Percentiles rank a stretch among this genome's conserved stretches.
phyloP scores from a whole-genome alignment of 768 basidiomycete genomes.

The Mycena rosella region DNA sequence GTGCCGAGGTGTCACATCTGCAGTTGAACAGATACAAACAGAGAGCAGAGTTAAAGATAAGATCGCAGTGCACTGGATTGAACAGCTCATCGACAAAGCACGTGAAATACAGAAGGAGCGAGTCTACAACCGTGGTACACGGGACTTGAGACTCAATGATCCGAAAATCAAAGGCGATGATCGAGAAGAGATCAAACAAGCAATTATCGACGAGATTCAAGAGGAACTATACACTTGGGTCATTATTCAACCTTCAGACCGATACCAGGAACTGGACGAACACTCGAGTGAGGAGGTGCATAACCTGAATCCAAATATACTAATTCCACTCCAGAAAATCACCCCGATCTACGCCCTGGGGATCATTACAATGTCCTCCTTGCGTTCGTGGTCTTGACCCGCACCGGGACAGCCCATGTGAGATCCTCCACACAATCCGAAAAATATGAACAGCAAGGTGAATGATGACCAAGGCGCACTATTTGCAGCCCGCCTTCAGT shows the following conservation, averaged over 20 bases:
- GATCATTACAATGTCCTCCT: slow-evolving; percentile 2
- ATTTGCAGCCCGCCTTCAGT: slow-evolving; percentile 36
- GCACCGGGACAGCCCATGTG: neutral
- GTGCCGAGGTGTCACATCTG: slow-evolving; percentile 31
- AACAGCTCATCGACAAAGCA: slow-evolving; percentile 1
- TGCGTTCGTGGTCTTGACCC: neutral
- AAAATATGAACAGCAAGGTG: neutral
- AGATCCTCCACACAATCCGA: slow-evolving; percentile 3
- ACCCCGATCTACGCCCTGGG: neutral
- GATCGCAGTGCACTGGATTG: slow-evolving; percentile 46
- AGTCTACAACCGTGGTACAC: neutral
- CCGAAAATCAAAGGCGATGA: neutral
- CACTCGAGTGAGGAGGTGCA: neutral
- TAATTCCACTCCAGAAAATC: too few species aligned
- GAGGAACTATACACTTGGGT: slow-evolving; percentile 15
- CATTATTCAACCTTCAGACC: slow-evolving; percentile 9
- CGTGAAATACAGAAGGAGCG: neutral
- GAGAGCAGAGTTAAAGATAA: slow-evolving; percentile 47
- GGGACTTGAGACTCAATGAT: slow-evolving; percentile 8
- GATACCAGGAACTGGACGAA: neutral
- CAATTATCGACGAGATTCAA: neutral
- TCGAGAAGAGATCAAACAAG: neutral
- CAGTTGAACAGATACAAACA: slow-evolving; percentile 29
- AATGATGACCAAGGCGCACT: neutral
- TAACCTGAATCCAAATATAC: too few species aligned